Conservation (phyloP, 805 yeast species). For the Priceomyces fermenticarens region DNA sequence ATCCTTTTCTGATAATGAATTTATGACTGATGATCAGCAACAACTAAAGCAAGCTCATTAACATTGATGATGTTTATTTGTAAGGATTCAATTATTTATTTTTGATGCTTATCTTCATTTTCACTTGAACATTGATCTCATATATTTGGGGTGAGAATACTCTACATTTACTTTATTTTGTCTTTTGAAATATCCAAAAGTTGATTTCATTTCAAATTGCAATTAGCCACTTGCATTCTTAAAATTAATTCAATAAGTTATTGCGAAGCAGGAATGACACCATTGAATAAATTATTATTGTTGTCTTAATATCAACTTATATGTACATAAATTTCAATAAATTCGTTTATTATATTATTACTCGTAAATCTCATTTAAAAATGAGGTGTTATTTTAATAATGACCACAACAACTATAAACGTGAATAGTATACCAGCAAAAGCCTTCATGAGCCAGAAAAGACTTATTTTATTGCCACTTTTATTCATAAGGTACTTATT, state of each 20-base stretch:
- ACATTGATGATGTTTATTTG: constrained; percentile 3
- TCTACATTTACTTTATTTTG: neutral
- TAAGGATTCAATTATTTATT: neutral
- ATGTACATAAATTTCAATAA: constrained; percentile 3
- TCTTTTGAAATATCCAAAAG: neutral
- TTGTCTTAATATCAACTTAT: too few species aligned
- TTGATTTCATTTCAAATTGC: constrained; percentile 4
- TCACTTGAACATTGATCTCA: too few species aligned
- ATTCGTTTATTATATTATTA: neutral
- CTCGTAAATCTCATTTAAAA: constrained; percentile 15
- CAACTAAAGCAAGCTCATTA: constrained; percentile 3
- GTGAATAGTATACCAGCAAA: constrained; percentile 21
- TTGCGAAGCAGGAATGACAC: too few species aligned
- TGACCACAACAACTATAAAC: constrained; percentile 29
- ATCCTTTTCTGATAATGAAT: constrained; percentile 22
- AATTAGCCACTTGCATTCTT: neutral
- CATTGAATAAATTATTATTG: too few species aligned
- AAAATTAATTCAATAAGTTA: too few species aligned
- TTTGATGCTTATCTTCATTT: neutral
- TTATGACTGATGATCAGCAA: constrained; percentile 16
- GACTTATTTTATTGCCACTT: constrained; percentile 38
- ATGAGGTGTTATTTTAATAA: constrained; percentile 36
- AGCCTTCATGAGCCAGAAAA: constrained; percentile 35
- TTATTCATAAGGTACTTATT: constrained; percentile 36
- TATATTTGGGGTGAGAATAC: too few species aligned